phyloP scores from a whole-genome alignment of 1,284 basidiomycete species.

The Cryptococcus depauperatus region DNA sequence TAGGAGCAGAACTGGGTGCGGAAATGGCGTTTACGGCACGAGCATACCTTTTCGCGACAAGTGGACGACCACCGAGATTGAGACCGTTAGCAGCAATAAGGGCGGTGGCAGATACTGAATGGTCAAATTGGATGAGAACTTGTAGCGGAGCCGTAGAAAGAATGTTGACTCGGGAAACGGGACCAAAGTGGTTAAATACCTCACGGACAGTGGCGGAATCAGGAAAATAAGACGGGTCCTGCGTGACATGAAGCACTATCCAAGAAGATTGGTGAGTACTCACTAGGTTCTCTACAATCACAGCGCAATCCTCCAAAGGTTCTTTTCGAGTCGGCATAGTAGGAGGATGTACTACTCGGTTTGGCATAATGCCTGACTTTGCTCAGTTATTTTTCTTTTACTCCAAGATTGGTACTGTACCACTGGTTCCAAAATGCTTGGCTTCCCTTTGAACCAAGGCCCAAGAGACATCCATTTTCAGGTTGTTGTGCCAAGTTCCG shows the following conservation, averaged over 20 bases:
- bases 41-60: conserved; percentile 13
- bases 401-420: conserved; percentile 10
- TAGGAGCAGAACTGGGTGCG: not conserved
- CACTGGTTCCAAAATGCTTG: conserved; percentile 18
- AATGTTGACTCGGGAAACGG: conserved; percentile 24
- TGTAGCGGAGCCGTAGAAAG: conserved; percentile 17
- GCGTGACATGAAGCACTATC: conserved; percentile 5
- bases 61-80: conserved; percentile 21
- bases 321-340: conserved; percentile 19
- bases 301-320: conserved; percentile 18
- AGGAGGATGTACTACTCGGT: conserved; percentile 41
- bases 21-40: not conserved
- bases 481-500: conserved; percentile 32
- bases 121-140: conserved; percentile 33
- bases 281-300: conserved; percentile 38
- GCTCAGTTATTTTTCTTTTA: not conserved
- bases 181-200: conserved; percentile 33
- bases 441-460: conserved; percentile 39
- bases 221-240: conserved; percentile 33
- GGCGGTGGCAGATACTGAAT: conserved; percentile 22
- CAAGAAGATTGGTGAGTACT: conserved; percentile 2
- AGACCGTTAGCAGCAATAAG: conserved; percentile 29
- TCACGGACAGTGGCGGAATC: conserved; percentile 22
- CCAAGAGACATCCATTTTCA: conserved; percentile 40
- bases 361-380: conserved; percentile 21